phyloP scores from a whole-genome alignment of 2,329 filamentous ascomycete genomes.

The Xylaria multiplex region DNA sequence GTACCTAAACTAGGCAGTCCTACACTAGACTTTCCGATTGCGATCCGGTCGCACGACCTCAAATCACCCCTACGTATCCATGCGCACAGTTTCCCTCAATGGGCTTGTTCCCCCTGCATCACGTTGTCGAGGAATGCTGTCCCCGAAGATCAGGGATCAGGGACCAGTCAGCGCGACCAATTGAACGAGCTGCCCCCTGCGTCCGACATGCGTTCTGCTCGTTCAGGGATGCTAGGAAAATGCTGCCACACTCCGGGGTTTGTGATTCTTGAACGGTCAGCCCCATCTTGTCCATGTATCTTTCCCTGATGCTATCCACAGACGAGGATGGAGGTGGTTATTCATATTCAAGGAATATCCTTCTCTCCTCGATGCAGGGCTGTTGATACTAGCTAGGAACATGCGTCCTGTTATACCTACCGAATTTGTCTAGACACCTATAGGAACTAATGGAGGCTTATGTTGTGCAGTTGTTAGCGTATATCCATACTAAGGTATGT shows the following conservation, averaged over 20 bases:
- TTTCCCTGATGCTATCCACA: slow-evolving; percentile 2
- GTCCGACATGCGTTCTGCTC: slow-evolving; percentile 31
- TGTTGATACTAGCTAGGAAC: slow-evolving; percentile 8
- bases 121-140: slow-evolving; percentile 20
- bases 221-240: slow-evolving; percentile 19
- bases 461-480: slow-evolving; percentile 25
- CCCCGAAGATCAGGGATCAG: slow-evolving; percentile 32
- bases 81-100: slow-evolving; percentile 24
- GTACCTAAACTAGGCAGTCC: neutral
- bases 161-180: slow-evolving; percentile 18
- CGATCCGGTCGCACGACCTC: slow-evolving; percentile 33
- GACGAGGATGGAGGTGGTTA: neutral
- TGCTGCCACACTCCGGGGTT: slow-evolving; percentile 17
- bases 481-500: slow-evolving; percentile 1
- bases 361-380: slow-evolving; percentile 3
- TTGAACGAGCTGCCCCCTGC: slow-evolving; percentile 31
- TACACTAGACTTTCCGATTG: slow-evolving; percentile 27
- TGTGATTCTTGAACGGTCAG: slow-evolving; percentile 31
- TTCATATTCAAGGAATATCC: slow-evolving; percentile 15
- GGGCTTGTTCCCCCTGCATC: slow-evolving; percentile 26
- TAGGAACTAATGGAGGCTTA: slow-evolving; percentile 1
- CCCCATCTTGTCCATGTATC: slow-evolving; percentile 29
- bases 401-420: slow-evolving; percentile 1
- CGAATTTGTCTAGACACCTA: neutral
- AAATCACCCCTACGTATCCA: slow-evolving; percentile 16